Conservation (phyloP, 768 basidiomycete genomes). For the Naganishia kalamii region DNA sequence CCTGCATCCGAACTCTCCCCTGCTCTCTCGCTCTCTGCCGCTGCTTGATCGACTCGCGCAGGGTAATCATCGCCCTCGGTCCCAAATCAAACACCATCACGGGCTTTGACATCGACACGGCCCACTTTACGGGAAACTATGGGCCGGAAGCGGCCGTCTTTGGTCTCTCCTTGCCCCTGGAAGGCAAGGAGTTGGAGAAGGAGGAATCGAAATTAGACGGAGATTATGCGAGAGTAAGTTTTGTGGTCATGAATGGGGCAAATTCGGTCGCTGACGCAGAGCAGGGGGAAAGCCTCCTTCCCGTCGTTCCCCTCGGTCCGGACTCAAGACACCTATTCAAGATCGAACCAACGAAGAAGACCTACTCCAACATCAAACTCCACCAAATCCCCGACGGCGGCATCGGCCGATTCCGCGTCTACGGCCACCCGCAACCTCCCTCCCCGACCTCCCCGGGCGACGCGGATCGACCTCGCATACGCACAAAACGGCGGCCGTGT, state of each 20-base stretch:
- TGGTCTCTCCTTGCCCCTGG: slow-evolving; percentile 50
- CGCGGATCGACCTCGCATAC: slow-evolving; percentile 74
- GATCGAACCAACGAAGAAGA: slow-evolving; percentile 53
- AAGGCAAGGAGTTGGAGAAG: slow-evolving; percentile 15
- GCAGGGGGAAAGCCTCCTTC: slow-evolving; percentile 69
- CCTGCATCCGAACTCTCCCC: too few species aligned
- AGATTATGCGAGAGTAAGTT: slow-evolving; percentile 20
- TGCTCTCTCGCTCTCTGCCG: too few species aligned
- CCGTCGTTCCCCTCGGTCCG: slow-evolving; percentile 69
- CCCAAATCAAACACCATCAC: too few species aligned
- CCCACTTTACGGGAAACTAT: slow-evolving; percentile 79
- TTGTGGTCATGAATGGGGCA: too few species aligned
- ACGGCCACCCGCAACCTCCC: slow-evolving; percentile 22
- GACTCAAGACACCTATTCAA: slow-evolving; percentile 82
- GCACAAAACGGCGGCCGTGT: slow-evolving; percentile 83
- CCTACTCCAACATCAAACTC: slow-evolving; percentile 74
- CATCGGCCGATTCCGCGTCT: slow-evolving; percentile 52
- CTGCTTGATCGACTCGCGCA: too few species aligned
- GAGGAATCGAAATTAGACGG: slow-evolving; percentile 11
- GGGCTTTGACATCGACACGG: slow-evolving; percentile 93
- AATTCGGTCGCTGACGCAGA: too few species aligned
- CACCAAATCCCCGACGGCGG: slow-evolving; percentile 97
- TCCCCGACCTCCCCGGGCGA: slow-evolving; percentile 5
- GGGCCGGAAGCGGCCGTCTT: slow-evolving; percentile 70
- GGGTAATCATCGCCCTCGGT: too few species aligned